Conservation (phyloP, 345 rosid species). For the Citrus sp. region DNA sequence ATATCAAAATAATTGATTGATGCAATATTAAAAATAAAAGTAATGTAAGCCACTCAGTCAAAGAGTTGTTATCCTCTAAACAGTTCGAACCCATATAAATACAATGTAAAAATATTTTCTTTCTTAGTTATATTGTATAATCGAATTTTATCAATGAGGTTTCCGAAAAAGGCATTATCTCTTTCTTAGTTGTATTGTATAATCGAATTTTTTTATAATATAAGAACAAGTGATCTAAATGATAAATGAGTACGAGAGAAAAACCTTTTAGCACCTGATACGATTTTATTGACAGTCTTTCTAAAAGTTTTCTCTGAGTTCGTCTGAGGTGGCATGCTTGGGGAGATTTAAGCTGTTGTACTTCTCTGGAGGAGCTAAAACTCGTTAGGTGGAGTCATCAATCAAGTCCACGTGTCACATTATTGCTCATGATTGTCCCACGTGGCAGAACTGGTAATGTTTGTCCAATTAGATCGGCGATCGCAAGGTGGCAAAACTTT, state of each 20-base stretch:
- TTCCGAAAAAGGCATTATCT: too few relatives aligned
- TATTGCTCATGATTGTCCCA: not conserved
- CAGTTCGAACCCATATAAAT: accelerated
- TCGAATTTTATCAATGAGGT: too few relatives aligned
- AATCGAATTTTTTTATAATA: too few relatives aligned
- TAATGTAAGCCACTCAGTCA: accelerated
- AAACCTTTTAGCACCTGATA: too few relatives aligned
- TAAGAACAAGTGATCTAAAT: too few relatives aligned
- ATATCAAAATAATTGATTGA: too few relatives aligned
- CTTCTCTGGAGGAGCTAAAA: not conserved
- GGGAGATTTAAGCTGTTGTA: not conserved
- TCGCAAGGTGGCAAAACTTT: not conserved
- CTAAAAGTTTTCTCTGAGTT: not conserved
- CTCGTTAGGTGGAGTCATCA: not conserved
- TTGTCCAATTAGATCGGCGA: not conserved
- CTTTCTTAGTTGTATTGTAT: too few relatives aligned
- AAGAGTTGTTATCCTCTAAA: accelerated
- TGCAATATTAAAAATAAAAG: too few relatives aligned
- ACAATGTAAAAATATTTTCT: accelerated
- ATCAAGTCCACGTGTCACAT: not conserved
- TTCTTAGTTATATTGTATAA: too few relatives aligned
- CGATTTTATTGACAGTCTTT: too few relatives aligned
- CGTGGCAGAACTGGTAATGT: not conserved
- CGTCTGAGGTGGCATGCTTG: not conserved
- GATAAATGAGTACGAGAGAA: too few relatives aligned